A percentile compares a stretch with the other conserved stretches of the same genome.
Conservation (phyloP, 768 basidiomycete genomes). For the Boletus bicolor region DNA sequence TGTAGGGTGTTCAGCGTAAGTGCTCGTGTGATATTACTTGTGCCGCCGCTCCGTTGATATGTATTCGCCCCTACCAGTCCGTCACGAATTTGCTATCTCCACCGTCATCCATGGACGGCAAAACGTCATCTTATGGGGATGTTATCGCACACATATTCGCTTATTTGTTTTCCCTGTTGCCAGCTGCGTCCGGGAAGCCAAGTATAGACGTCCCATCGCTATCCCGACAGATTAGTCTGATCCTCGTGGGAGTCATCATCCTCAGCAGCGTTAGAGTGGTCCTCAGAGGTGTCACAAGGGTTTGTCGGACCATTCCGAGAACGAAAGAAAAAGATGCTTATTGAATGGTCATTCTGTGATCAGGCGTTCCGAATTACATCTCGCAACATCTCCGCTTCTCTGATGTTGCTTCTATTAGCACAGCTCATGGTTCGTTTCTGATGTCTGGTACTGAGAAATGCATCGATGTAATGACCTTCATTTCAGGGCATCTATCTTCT, state of each 20-base stretch:
- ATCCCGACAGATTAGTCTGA: constrained; percentile 58
- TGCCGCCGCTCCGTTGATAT: constrained; percentile 14
- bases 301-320: constrained; percentile 24
- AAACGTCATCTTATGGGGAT: constrained; percentile 41
- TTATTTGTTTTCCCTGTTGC: constrained; percentile 38
- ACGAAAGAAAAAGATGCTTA: neutral
- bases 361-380: constrained; percentile 64
- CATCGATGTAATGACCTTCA: neutral
- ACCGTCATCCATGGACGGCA: constrained; percentile 34
- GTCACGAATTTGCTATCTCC: constrained; percentile 33
- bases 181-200: constrained; percentile 28
- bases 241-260: constrained; percentile 75
- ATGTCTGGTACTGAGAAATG: constrained; percentile 5
- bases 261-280: constrained; percentile 69
- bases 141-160: constrained; percentile 41
- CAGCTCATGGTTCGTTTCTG: constrained; percentile 69
- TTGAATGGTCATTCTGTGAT: neutral
- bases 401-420: constrained; percentile 74
- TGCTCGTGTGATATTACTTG: constrained; percentile 15
- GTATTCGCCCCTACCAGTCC: constrained; percentile 23
- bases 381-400: constrained; percentile 65
- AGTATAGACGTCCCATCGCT: constrained; percentile 38
- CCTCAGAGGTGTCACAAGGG: constrained; percentile 63
- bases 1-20: constrained; percentile 60
- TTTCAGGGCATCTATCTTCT: constrained; percentile 77